phyloP scores from a whole-genome alignment of 352 stramenopile species.

The Lagenidium giganteum region DNA sequence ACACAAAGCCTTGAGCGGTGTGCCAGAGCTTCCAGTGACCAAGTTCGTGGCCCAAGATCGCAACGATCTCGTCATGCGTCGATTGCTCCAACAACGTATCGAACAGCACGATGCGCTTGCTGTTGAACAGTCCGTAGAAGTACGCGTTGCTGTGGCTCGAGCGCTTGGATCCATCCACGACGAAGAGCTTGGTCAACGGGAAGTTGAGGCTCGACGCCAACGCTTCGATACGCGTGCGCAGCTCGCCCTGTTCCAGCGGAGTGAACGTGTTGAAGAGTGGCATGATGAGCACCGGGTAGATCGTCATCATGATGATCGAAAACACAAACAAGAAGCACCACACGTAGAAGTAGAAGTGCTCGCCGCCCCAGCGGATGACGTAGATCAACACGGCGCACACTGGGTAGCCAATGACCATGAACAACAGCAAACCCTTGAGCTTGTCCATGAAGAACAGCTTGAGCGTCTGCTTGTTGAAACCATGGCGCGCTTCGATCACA shows the following conservation, averaged over 20 bases:
- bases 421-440: constrained; percentile 90
- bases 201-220: constrained; percentile 90
- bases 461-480: constrained; percentile 98
- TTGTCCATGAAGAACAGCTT: constrained; percentile 95
- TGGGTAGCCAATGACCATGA: constrained; percentile 70
- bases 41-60: constrained; percentile 95
- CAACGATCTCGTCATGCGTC: constrained; percentile 92
- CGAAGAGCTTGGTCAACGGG: constrained; percentile 96
- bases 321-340: constrained; percentile 95
- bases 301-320: constrained; percentile 93
- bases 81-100: constrained; percentile 96
- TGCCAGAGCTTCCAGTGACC: constrained; percentile 97
- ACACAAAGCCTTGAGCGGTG: constrained; percentile 90
- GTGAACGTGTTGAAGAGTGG: constrained; percentile 98
- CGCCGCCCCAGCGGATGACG: constrained; percentile 69
- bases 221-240: constrained; percentile 91
- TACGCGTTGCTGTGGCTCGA: constrained; percentile 90
- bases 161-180: constrained; percentile 96
- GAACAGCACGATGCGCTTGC: constrained; percentile 96
- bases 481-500: constrained; percentile 94
- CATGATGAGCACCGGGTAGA: constrained; percentile 96
- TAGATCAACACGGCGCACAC: constrained; percentile 57
- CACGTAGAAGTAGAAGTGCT: constrained; percentile 89
- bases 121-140: constrained; percentile 94
- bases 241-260: constrained; percentile 76